A percentile compares a stretch with the other conserved stretches of the same genome.
phyloP scores from a whole-genome alignment of 1,139 yeast genomes.

The Pichia sp. region DNA sequence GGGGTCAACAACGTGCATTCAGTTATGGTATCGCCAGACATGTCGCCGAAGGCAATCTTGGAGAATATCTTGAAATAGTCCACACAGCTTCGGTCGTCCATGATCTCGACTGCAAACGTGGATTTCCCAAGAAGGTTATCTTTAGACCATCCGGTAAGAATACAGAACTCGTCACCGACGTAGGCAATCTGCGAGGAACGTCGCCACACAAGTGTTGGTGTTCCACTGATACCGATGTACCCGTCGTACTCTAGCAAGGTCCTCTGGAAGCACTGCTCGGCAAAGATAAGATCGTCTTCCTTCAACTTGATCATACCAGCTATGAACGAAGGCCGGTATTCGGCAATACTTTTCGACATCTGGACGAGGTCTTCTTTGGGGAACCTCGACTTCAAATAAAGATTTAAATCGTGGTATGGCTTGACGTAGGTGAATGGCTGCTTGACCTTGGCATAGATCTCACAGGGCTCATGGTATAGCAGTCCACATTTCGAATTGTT shows the following conservation, averaged over 20 bases:
- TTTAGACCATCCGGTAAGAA: slow-evolving; percentile 84
- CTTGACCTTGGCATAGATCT: slow-evolving; percentile 69
- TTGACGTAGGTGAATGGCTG: slow-evolving; percentile 85
- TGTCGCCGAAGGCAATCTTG: slow-evolving; percentile 86
- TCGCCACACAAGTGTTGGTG: slow-evolving; percentile 95
- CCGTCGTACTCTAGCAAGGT: slow-evolving; percentile 85
- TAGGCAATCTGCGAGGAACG: slow-evolving; percentile 94
- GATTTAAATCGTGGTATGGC: slow-evolving; percentile 79
- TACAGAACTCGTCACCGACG: slow-evolving; percentile 87
- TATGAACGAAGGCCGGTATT: slow-evolving; percentile 84
- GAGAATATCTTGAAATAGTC: slow-evolving; percentile 85
- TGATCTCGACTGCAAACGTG: slow-evolving; percentile 79
- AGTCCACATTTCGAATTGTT: slow-evolving; percentile 31
- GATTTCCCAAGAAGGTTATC: slow-evolving; percentile 60
- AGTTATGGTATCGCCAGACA: slow-evolving; percentile 84
- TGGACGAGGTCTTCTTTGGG: slow-evolving; percentile 58
- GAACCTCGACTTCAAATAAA: slow-evolving; percentile 70
- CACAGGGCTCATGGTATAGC: slow-evolving; percentile 65
- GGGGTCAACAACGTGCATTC: slow-evolving; percentile 69
- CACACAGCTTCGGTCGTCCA: slow-evolving; percentile 83
- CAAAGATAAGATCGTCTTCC: slow-evolving; percentile 86
- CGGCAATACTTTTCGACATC: slow-evolving; percentile 86
- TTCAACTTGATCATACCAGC: slow-evolving; percentile 87
- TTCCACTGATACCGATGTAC: slow-evolving; percentile 78
- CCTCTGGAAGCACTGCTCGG: slow-evolving; percentile 95